Evolutionary conservation across 305 asterid species (phyloP).

Genomic region (Fraxinus greggii): DNA sequence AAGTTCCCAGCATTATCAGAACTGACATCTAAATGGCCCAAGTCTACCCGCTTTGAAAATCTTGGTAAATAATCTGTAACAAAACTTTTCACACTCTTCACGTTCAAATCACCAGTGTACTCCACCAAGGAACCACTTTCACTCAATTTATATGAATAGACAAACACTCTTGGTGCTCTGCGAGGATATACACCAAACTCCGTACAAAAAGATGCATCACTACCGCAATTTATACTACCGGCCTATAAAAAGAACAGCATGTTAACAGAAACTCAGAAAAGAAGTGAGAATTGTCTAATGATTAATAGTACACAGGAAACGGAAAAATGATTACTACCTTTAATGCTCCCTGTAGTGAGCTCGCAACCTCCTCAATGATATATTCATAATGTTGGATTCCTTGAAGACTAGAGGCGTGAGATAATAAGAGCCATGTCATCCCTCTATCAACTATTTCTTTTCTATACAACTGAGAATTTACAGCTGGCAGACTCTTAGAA

Average conservation of each 20-base stretch:
- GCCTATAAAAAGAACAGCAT: constrained; percentile 40
- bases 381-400: constrained; percentile 60
- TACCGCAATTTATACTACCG: constrained; percentile 72
- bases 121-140: constrained; percentile 70
- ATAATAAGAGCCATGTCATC: constrained; percentile 71
- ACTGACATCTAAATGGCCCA: constrained; percentile 46
- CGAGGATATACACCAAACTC: constrained; percentile 63
- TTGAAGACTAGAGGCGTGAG: constrained; percentile 47
- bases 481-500: constrained; percentile 47
- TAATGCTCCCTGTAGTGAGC: constrained; percentile 68
- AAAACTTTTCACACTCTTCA: constrained; percentile 57
- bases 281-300: neutral
- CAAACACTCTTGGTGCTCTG: constrained; percentile 57
- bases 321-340: constrained; percentile 46
- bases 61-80: constrained; percentile 74
- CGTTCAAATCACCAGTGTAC: constrained; percentile 62
- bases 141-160: constrained; percentile 56
- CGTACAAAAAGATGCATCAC: constrained; percentile 69
- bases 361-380: constrained; percentile 45
- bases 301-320: neutral
- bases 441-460: constrained; percentile 75
- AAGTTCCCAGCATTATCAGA: constrained; percentile 41
- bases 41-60: constrained; percentile 66
- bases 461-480: constrained; percentile 53
- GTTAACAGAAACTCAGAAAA: neutral